Evolutionary conservation across 2,329 filamentous ascomycete species (phyloP).

Genomic region (Xylariaceae sp.): DNA sequence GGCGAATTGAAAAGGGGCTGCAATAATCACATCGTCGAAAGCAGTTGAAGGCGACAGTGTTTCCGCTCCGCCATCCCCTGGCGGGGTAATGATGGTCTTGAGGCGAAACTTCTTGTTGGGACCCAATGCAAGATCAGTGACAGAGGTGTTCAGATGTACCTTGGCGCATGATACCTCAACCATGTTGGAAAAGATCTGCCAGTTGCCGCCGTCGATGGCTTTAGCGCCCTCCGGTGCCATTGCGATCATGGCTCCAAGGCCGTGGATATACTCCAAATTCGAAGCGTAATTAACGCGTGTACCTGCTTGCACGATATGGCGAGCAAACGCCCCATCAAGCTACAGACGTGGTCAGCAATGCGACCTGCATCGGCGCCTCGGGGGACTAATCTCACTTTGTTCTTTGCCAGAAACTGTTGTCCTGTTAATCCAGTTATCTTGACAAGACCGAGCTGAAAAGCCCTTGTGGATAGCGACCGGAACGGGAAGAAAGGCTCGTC

Average conservation of each 20-base stretch:
- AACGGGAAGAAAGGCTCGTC: conserved; percentile 82
- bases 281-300: conserved; percentile 95
- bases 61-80: conserved; percentile 11
- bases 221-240: conserved; percentile 86
- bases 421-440: conserved; percentile 69
- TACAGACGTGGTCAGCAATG: conserved; percentile 27
- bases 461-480: conserved; percentile 66
- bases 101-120: conserved; percentile 44
- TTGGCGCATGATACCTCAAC: conserved; percentile 60
- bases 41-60: conserved; percentile 43
- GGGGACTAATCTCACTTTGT: conserved; percentile 45
- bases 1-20: conserved; percentile 79
- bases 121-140: conserved; percentile 39
- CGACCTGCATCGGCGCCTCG: background rate
- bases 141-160: conserved; percentile 64
- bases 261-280: conserved; percentile 83
- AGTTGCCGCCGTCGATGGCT: conserved; percentile 81
- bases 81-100: conserved; percentile 29
- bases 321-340: conserved; percentile 65
- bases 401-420: conserved; percentile 65
- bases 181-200: conserved; percentile 90
- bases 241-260: conserved; percentile 81
- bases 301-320: conserved; percentile 83
- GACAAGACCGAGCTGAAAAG: conserved; percentile 64
- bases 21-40: conserved; percentile 81